Base-by-base conservation (phyloP, 116 monocot genomes). In the Zostera marina region DNA sequence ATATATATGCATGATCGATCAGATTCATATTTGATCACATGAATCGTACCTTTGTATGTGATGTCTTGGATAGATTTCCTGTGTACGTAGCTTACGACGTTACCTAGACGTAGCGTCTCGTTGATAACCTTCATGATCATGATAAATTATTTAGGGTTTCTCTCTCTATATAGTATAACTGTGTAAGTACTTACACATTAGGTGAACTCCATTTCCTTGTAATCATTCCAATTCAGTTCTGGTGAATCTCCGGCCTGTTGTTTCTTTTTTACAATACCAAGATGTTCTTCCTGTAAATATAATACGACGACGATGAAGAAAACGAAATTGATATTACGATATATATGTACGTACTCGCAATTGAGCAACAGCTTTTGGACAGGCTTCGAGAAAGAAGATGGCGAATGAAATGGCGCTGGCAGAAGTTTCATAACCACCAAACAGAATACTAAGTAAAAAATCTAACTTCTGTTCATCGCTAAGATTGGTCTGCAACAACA, bases 101-200 rank as follows among this genome's bases (percentile, higher is more conserved):
- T 98, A 5, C 96, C 96, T 6, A 98, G 83, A 17, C 96, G 66
- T 1, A 98, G 86, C 10, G 86, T 89, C 76, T 98, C 96, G 41
- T 82, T 85, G 16, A 98, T 85, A 38, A 98, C 96, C 96, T 98
- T 59, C 21, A 9, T 26, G 19, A 42, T 15, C 40, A 42, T 3
- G 8, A 21, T 42, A n/a, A 59, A 8, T 5, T 3, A 20, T 12
- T 53, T 22, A 53, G 53, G 11, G 4, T 17, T 53, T 7, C 53
- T 21, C 16, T 6, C 47, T 3, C 16, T 47, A 14, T 47, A 13
- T 6, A 47, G 15, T 47, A 47, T 47, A 13, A n/a, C n/a, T n/a
- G n/a, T 32, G n/a, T n/a, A n/a, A n/a, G n/a, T n/a, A 32, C 32
- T 32, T 80, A 98, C 96, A 62, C 85, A 89, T 16, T 86, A 82